Evolutionary conservation across 495 filamentous ascomycete genomes (phyloP), one percentile per base, ranked within the genome.

Genomic region (Daldinia bambusicola): DNA sequence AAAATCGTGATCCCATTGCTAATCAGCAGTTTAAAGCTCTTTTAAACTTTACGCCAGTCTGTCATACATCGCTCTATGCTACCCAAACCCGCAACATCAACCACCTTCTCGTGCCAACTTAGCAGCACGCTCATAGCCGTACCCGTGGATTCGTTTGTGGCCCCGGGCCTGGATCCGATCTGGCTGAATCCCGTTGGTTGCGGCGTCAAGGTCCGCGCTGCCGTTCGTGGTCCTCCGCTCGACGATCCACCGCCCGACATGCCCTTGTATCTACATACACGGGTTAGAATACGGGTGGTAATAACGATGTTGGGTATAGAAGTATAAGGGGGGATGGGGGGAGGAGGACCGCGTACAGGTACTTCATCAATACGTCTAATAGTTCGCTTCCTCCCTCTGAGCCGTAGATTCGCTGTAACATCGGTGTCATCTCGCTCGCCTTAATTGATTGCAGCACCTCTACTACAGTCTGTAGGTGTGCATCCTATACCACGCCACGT

Each of bases 91-190:
- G 92, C 89, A 72, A 98, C 87, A 73, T 97, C 94, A 2, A 97
- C 93, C 51, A 96, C 83, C 85, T 96, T 97, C 86, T 98, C 94
- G 75, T 97, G 94, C 94, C 94, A 98, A 76, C 91, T 96, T 70
- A 98, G 81, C 75, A 98, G 76, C 50, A 98, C 94, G 71, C 94
- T 97, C 94, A 97, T 97, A 51, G 90, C 91, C 72, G 92, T 88
- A 53, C 93, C 92, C 70, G 91, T 90, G 63, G 91, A 91, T 65
- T 94, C 92, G 71, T 88, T 89, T 18, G 86, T 34, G 6, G 62
- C 87, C 18, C 89, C 84, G 43, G 90, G 88, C 41, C 93, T 84
- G 13, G 82, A 82, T 61, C 90, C 89, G 69, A 94, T 87, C 80
- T 97, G 94, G 70, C 91, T 92, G 81, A 97, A 97, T 5, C 75